These are phyloP conservation scores for Groenewaldozyma sp. DNA, from an alignment of 1,139 yeast species.

Conservation along the genomic window DNA sequence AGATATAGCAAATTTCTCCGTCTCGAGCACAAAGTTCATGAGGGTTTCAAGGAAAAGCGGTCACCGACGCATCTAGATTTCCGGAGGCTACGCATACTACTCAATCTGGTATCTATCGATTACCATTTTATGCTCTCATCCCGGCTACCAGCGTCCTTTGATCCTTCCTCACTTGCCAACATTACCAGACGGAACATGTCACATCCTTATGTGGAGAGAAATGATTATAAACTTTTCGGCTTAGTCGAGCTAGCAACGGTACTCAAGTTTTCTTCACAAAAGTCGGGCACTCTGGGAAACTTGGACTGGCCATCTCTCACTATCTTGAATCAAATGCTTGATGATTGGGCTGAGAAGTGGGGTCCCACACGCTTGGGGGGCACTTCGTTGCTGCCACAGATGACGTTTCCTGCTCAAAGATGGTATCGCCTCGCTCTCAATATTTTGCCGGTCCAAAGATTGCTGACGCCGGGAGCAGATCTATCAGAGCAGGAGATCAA, in stretches of 20 bases:
- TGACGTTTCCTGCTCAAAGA: conserved; percentile 2
- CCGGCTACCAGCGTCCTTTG: conserved; percentile 1
- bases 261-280: neutral
- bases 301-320: conserved; percentile 3
- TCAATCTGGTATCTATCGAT: conserved; percentile 2
- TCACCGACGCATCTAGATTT: conserved; percentile 2
- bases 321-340: conserved; percentile 1
- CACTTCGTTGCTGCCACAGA: neutral
- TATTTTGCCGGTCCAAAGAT: conserved; percentile 1
- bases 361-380: neutral
- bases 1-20: conserved; percentile 6
- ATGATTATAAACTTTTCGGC: conserved; percentile 3
- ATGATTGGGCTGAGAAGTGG: conserved; percentile 4
- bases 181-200: neutral
- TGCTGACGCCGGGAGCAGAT: too few species aligned
- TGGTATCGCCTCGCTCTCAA: conserved; percentile 5
- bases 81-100: neutral
- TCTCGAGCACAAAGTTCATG: conserved; percentile 1
- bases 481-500: too few species aligned
- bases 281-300: conserved; percentile 1
- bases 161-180: conserved; percentile 2
- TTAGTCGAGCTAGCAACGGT: conserved; percentile 2
- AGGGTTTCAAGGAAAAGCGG: neutral
- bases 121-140: conserved; percentile 5
- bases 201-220: neutral